phyloP scores from a whole-genome alignment of 371 early-diverging fungal genomes.

The Syncephalastrum racemosum region DNA sequence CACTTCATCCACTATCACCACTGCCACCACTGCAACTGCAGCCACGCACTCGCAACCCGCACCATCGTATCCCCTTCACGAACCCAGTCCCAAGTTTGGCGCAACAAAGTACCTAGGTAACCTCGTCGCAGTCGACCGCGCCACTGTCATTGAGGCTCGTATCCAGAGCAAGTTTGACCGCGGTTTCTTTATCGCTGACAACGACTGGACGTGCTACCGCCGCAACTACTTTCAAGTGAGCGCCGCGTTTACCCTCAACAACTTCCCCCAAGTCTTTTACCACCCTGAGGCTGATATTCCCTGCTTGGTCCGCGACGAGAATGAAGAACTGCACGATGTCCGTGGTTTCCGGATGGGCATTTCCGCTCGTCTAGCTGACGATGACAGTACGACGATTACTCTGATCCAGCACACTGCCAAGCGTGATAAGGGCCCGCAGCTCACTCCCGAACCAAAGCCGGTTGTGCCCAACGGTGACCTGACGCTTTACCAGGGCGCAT shows the following conservation, averaged over 20 bases:
- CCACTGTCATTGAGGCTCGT: constrained; percentile 29
- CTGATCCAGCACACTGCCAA: constrained; percentile 92
- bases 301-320: constrained; percentile 46
- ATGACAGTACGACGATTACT: constrained; percentile 67
- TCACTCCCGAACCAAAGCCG: constrained; percentile 62
- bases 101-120: constrained; percentile 25
- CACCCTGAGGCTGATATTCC: constrained; percentile 20
- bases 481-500: constrained; percentile 35
- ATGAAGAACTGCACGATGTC: constrained; percentile 29
- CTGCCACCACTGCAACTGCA: not conserved
- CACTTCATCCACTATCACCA: not conserved
- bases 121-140: constrained; percentile 15
- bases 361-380: constrained; percentile 54
- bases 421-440: constrained; percentile 90
- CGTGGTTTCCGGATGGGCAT: constrained; percentile 70
- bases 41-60: not conserved
- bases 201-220: constrained; percentile 93
- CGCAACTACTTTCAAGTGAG: constrained; percentile 94
- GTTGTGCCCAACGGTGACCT: constrained; percentile 59
- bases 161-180: constrained; percentile 71
- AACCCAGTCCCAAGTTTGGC: constrained; percentile 20
- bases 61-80: constrained; percentile 10
- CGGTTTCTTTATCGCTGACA: constrained; percentile 80
- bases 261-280: constrained; percentile 31
- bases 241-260: constrained; percentile 64